These are phyloP conservation scores for Colletotrichum simmondsii DNA, from an alignment of 2,329 filamentous ascomycete genomes.

Conservation along the genomic window DNA sequence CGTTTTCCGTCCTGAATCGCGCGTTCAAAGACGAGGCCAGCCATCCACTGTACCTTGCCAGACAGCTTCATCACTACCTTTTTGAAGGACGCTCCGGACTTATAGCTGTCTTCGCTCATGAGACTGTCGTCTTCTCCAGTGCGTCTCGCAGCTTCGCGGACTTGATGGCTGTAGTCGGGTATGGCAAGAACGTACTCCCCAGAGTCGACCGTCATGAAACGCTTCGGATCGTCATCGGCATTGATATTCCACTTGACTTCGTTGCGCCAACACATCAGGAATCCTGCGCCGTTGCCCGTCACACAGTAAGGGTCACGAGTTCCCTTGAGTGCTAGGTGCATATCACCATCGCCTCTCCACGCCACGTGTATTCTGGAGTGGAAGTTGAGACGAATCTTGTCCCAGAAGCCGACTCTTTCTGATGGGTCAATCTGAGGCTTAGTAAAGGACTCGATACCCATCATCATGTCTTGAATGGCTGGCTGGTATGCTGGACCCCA, in stretches of 20 bases:
- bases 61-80: slow-evolving; percentile 99
- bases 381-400: slow-evolving; percentile 94
- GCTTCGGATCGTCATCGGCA: slow-evolving; percentile 85
- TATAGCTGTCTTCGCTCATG: slow-evolving; percentile 71
- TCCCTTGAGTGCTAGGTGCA: slow-evolving; percentile 92
- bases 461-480: slow-evolving; percentile 99
- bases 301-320: slow-evolving; percentile 93
- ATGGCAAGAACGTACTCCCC: slow-evolving; percentile 95
- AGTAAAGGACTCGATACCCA: slow-evolving; percentile 96
- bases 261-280: slow-evolving; percentile 98
- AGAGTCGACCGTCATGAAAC: slow-evolving; percentile 95
- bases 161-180: slow-evolving; percentile 91
- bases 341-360: slow-evolving; percentile 96
- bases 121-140: slow-evolving; percentile 68
- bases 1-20: slow-evolving; percentile 78
- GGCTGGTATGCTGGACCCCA: slow-evolving; percentile 99
- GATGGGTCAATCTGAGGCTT: slow-evolving; percentile 95
- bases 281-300: slow-evolving; percentile 91
- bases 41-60: slow-evolving; percentile 92
- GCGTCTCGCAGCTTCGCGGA: slow-evolving; percentile 70
- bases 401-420: slow-evolving; percentile 96
- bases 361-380: slow-evolving; percentile 89
- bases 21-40: slow-evolving; percentile 91
- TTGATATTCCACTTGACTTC: slow-evolving; percentile 91
- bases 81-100: slow-evolving; percentile 87